Base-by-base conservation (phyloP, 2,329 filamentous ascomycete genomes). In the Ophiostoma sp. region DNA sequence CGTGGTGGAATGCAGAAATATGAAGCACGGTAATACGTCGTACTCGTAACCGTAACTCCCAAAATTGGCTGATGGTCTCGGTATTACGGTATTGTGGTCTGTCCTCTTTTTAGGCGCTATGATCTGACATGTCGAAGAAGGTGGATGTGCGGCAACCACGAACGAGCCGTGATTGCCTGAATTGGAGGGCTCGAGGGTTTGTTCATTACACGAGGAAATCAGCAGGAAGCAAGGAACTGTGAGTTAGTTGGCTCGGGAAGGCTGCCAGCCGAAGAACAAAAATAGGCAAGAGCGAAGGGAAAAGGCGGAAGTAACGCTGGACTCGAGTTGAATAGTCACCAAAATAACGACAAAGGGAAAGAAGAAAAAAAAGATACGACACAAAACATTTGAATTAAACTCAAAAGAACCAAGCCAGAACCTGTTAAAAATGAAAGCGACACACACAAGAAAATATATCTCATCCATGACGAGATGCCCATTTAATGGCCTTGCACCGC, bases 221-320 rank as follows among this genome's bases (percentile, higher is more conserved):
- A 39, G 31, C 31, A 66, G 22, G 63, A 68, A 68, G 39, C 63
- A 50, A 31, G n/a, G 33, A 42, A 25, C 12, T 36, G 8, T 2
- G 15, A 12, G 33, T 25, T 19, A 11, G 61, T 45, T 66, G 61
- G 36, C 42, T 28, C 36, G 61, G 61, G 61, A 66, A 66, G 36
- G 61, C 61, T 66, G 36, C 59, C 61, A 66, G 61, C 61, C 61
- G 36, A 45, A 28, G 22, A 17, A 28, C 61, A 42, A 45, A 66
- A 45, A 66, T 28, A 66, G 61, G 59, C 33, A 64, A 42, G 61
- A 66, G 22, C 36, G 22, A 66, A 64, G 33, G 61, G 61, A 36
- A 42, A 45, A 25, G 12, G 61, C 36, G 61, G 36, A 66, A 66
- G 61, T 28, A 45, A 66, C 61, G 61, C 36, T 66, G n/a, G 61